Percentiles rank a stretch among this genome's conserved stretches.
Conservation (phyloP, 345 rosid species). For the Syzygium aromaticum region DNA sequence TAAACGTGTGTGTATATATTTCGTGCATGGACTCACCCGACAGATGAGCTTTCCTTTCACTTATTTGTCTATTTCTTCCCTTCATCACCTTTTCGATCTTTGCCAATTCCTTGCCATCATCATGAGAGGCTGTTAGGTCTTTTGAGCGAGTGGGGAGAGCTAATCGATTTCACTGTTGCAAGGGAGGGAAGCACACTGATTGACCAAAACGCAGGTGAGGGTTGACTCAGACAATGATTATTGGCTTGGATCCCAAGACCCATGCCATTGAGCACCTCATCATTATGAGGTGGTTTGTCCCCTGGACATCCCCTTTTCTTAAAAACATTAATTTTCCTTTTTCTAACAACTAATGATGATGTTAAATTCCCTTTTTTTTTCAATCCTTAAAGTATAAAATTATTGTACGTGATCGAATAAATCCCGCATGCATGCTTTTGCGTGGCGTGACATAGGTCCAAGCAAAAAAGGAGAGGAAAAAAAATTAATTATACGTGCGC, state of each 20-base stretch:
- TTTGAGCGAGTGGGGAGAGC: background rate
- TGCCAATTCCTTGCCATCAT: background rate
- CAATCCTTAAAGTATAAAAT: background rate
- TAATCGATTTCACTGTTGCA: background rate
- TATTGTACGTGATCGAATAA: background rate
- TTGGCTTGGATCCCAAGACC: background rate
- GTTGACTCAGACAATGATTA: background rate
- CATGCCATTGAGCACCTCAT: constrained; percentile 6
- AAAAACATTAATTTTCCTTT: background rate
- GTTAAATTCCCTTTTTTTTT: background rate
- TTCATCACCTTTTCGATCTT: background rate
- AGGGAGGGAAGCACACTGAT: background rate
- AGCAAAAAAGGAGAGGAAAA: no score
- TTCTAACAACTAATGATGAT: background rate
- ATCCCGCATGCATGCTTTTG: background rate
- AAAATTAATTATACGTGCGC: background rate
- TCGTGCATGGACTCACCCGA: background rate
- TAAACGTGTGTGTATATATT: no score
- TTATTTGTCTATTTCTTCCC: background rate
- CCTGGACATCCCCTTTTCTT: background rate
- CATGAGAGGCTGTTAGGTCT: background rate
- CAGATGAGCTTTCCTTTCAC: background rate
- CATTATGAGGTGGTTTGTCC: background rate
- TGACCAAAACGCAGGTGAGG: constrained; percentile 1
- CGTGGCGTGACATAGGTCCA: background rate